Conservation (phyloP, 371 early-diverging fungal genomes). For the Mucor indicus region DNA sequence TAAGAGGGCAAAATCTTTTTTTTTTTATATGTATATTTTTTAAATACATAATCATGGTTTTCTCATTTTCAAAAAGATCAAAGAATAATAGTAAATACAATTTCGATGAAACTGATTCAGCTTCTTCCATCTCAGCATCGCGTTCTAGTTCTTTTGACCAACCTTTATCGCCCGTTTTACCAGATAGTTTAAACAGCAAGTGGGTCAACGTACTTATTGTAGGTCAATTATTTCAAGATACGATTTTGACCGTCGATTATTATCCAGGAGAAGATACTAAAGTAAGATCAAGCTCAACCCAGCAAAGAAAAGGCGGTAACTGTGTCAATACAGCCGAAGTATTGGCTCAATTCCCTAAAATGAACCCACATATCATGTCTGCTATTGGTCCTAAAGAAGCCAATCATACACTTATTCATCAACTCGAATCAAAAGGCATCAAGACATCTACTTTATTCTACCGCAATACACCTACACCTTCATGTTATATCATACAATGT, state of each 20-base stretch:
- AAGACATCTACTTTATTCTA: constrained; percentile 13
- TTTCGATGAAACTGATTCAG: constrained; percentile 9
- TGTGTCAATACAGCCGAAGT: constrained; percentile 59
- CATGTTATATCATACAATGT: constrained; percentile 63
- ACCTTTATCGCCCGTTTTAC: constrained; percentile 6
- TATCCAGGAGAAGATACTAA: constrained; percentile 66
- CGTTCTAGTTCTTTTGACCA: constrained; percentile 15
- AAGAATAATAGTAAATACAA: constrained; percentile 1
- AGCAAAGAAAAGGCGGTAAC: constrained; percentile 65
- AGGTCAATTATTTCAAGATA: constrained; percentile 54
- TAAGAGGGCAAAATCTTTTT: too few relatives aligned
- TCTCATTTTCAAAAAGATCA: constrained; percentile 4
- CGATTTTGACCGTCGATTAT: constrained; percentile 44
- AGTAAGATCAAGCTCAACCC: constrained; percentile 47
- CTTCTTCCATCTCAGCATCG: constrained; percentile 5
- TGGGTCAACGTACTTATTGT: constrained; percentile 28
- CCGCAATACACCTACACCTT: constrained; percentile 41
- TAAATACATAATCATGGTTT: constrained; percentile 6
- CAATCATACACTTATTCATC: constrained; percentile 1
- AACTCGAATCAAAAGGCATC: constrained; percentile 12
- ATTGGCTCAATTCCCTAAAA: constrained; percentile 44
- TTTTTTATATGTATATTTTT: neutral
- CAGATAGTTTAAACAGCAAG: constrained; percentile 7
- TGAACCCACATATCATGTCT: constrained; percentile 35
- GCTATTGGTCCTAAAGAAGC: constrained; percentile 46